Base-by-base conservation (phyloP, 23 red algal species). In the Gracilaria domingensis region DNA sequence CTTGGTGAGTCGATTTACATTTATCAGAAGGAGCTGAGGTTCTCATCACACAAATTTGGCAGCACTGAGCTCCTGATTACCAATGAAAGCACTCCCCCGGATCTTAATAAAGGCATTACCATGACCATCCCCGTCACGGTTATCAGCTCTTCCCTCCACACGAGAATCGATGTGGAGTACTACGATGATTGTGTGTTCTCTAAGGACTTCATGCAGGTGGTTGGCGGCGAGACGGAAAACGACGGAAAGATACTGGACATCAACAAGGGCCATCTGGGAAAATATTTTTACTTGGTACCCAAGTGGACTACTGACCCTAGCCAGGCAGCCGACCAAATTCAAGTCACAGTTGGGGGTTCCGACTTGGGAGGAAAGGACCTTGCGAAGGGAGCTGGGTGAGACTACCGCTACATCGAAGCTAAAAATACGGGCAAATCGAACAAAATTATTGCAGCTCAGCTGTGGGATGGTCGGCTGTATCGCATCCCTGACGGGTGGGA, bases 361-460 rank as follows among this genome's bases (percentile, higher is more conserved):
- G 18, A 8, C 24, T 28, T 39, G 6, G 73, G 24, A 26, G 73
- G 9, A 11, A 44, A 5, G 7, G 24, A 78, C 40, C 11, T 78
- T 30, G 73, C 73, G 20, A 35, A 39, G 42, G 73, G 73, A 45
- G 73, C 24, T 39, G 73, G 24, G 9, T 8, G 73, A 12, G 73
- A 78, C 40, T 78, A 8, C 73, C 73, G 73, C 5, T 78, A 42
- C 38, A 30, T 78, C n/a, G 73, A 78, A 38, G 38, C 40, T 38
- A 8, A 78, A 25, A 25, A 39, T 49, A 49, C 32, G 73, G 73
- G 38, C 12, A 12, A 38, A 12, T 26, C 28, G 38, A 45, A 38
- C 5, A 49, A 49, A 26, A 78, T 78, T 49, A 18, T 49, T 30
- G 73, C 29, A 34, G 42, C 40, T 8, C n/a, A 26, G 11, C 73